Percentiles rank a stretch among this genome's conserved stretches.
These are phyloP conservation scores for Cordyceps militaris DNA, from an alignment of 2,329 filamentous ascomycete genomes.

Conservation along the genomic window DNA sequence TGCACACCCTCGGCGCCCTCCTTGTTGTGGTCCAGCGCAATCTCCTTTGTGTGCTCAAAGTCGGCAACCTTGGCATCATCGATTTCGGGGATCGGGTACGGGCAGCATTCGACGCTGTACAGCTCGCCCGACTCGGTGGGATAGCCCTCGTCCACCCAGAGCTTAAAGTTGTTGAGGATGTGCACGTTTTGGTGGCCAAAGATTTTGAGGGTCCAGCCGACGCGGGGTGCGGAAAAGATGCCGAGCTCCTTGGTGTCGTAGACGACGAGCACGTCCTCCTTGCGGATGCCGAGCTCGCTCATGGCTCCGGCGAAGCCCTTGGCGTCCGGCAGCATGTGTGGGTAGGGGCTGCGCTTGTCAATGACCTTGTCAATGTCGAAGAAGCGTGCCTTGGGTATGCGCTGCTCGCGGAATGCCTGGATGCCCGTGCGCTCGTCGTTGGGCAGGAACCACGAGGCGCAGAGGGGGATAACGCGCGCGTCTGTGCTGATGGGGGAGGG, in stretches of 20 bases:
- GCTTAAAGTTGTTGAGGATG: conserved; percentile 87
- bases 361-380: conserved; percentile 93
- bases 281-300: conserved; percentile 77
- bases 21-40: conserved; percentile 70
- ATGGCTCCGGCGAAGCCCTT: conserved; percentile 81
- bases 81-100: conserved; percentile 57
- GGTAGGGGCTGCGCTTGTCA: conserved; percentile 80
- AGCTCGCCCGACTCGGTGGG: conserved; percentile 76
- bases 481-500: conserved; percentile 72
- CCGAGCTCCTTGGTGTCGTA: conserved; percentile 89
- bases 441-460: conserved; percentile 92
- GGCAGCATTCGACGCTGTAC: conserved; percentile 57
- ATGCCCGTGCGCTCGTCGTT: conserved; percentile 81
- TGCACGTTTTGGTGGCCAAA: conserved; percentile 89
- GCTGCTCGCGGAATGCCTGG: conserved; percentile 70
- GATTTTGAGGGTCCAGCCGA: conserved; percentile 85
- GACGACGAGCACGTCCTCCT: conserved; percentile 85
- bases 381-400: conserved; percentile 86
- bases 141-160: conserved; percentile 81
- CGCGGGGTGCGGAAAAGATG: conserved; percentile 88
- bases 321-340: conserved; percentile 87
- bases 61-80: conserved; percentile 60
- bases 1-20: conserved; percentile 79
- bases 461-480: conserved; percentile 79
- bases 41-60: conserved; percentile 76